These are phyloP conservation scores for Phytopythium cucurbitacearum DNA, from an alignment of 352 stramenopile species.

Conservation along the genomic window DNA sequence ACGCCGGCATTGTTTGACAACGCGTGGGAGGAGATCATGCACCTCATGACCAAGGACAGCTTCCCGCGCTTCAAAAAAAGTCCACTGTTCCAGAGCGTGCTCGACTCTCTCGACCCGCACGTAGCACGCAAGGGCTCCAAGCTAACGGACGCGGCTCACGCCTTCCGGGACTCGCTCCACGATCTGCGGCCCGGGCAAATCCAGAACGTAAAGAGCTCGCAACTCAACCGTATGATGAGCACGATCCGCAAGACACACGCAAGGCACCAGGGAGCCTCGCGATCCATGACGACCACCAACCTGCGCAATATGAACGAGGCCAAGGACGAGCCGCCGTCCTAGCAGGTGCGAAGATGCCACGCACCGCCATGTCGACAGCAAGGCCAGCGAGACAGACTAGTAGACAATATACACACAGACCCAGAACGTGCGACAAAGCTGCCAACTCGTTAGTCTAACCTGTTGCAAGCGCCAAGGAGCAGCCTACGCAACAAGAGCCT, in stretches of 20 bases:
- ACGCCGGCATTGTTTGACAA: conserved; percentile 41
- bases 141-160: conserved; percentile 57
- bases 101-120: conserved; percentile 61
- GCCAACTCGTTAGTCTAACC: too few species aligned
- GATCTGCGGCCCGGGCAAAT: conserved; percentile 51
- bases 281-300: conserved; percentile 10
- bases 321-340: conserved; percentile 1
- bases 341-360: conserved; percentile 12
- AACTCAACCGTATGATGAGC: conserved; percentile 63
- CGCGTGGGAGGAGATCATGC: conserved; percentile 72
- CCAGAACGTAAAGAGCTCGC: conserved; percentile 40
- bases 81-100: conserved; percentile 50
- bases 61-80: conserved; percentile 82
- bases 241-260: conserved; percentile 61
- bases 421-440: too few species aligned
- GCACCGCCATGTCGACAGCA: conserved; percentile 1
- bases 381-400: conserved; percentile 16
- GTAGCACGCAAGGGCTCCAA: conserved; percentile 60
- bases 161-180: conserved; percentile 70
- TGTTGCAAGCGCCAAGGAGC: too few species aligned
- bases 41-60: conserved; percentile 77
- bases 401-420: conserved; percentile 9
- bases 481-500: conserved; percentile 32
- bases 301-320: conserved; percentile 6
- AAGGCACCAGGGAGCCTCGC: conserved; percentile 19